A percentile compares a stretch with the other conserved stretches of the same genome.
phyloP scores from a whole-genome alignment of 176 grass and related monocot genomes.

The Carex scoparia region DNA sequence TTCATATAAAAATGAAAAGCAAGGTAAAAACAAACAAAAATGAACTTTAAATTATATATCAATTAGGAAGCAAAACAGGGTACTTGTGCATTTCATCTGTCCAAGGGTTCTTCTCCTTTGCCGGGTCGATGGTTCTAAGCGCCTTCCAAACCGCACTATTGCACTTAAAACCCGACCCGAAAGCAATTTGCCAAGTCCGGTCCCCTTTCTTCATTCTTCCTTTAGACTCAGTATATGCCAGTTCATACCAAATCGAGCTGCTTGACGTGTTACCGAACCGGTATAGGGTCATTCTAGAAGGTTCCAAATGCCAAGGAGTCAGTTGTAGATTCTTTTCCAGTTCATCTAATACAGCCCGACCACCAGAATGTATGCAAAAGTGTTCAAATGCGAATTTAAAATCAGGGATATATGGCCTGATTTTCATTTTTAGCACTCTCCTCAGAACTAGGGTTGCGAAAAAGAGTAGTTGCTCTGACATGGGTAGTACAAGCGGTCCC shows the following conservation, averaged over 20 bases:
- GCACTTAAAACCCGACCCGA: slow-evolving; percentile 42
- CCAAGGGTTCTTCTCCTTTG: slow-evolving; percentile 39
- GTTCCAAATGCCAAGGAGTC: slow-evolving; percentile 26
- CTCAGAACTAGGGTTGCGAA: slow-evolving; percentile 25
- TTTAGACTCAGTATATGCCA: slow-evolving; percentile 30
- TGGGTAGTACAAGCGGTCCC: slow-evolving; percentile 34
- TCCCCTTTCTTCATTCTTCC: slow-evolving; percentile 34
- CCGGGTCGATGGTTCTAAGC: slow-evolving; percentile 26
- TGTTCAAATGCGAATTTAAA: slow-evolving; percentile 43
- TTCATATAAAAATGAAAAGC: not conserved
- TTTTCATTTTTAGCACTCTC: slow-evolving; percentile 40
- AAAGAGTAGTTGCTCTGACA: slow-evolving; percentile 38
- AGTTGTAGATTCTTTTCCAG: slow-evolving; percentile 37
- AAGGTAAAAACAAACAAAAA: not conserved
- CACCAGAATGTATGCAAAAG: slow-evolving; percentile 39
- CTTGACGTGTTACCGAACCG: slow-evolving; percentile 40
- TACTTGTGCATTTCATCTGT: slow-evolving; percentile 29
- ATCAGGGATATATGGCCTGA: slow-evolving; percentile 37
- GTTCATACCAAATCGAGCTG: slow-evolving; percentile 38
- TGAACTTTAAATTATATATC: not conserved
- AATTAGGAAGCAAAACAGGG: slow-evolving; percentile 29
- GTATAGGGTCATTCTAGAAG: slow-evolving; percentile 36
- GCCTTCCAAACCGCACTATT: slow-evolving; percentile 46
- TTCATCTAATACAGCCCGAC: slow-evolving; percentile 34
- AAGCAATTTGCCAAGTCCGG: slow-evolving; percentile 33